A percentile compares a stretch with the other conserved stretches of the same genome.
phyloP scores from a whole-genome alignment of 2,329 filamentous ascomycete species.

The Periglandula ipomoeae region DNA sequence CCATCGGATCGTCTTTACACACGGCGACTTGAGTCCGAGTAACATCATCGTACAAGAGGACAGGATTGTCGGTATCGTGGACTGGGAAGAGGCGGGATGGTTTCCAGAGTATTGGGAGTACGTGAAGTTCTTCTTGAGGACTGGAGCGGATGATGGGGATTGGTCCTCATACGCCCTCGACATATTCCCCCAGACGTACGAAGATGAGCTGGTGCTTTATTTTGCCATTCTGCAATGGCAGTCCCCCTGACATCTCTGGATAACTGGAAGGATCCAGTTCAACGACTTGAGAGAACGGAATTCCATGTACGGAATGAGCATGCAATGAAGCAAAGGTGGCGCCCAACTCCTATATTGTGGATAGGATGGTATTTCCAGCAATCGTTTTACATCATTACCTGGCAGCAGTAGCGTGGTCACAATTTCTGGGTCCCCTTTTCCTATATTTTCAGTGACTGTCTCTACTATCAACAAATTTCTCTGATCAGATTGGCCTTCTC shows the following conservation, averaged over 20 bases:
- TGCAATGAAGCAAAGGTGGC: too few species aligned
- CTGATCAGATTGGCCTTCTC: too few species aligned
- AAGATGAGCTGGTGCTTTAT: background rate
- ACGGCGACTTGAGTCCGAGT: background rate
- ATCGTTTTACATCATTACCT: too few species aligned
- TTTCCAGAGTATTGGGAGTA: slow-evolving; percentile 6
- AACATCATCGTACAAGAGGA: background rate
- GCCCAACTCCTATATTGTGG: too few species aligned
- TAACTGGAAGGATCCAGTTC: too few species aligned
- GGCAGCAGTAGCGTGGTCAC: too few species aligned
- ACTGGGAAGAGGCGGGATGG: slow-evolving; percentile 4
- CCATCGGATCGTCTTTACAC: slow-evolving; percentile 1
- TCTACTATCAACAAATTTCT: too few species aligned
- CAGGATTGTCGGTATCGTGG: background rate
- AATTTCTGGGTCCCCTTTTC: too few species aligned
- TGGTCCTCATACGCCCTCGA: slow-evolving; percentile 1
- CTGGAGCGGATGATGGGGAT: background rate
- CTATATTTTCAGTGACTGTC: too few species aligned
- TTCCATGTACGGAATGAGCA: too few species aligned
- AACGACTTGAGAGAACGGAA: too few species aligned
- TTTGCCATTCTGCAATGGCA: slow-evolving; percentile 2
- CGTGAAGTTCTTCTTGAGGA: slow-evolving; percentile 4
- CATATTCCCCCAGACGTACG: background rate
- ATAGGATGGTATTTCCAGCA: too few species aligned
- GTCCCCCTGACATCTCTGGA: background rate